Evolutionary conservation across 208 protist genomes (phyloP), one percentile per base, ranked within the genome.

Genomic region (Leishmania turanica): DNA sequence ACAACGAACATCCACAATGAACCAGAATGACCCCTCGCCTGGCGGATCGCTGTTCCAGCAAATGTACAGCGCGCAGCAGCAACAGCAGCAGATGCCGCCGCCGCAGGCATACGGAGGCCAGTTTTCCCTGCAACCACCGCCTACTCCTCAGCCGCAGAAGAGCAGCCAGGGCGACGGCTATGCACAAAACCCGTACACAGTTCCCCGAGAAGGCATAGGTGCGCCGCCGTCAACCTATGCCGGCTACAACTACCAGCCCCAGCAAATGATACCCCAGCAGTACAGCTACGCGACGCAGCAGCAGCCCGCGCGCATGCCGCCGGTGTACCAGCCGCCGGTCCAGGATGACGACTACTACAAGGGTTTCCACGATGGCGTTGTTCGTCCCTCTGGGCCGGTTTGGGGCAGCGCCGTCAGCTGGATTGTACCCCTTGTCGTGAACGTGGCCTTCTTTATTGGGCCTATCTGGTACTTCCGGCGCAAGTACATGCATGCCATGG

Each of bases 391-490:
- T 2, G 90, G 90, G 1, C 88, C 90, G 31, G 82, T 95, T 40
- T 90, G 90, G 84, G 93, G 94, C 56, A 96, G 86, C 69, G 91
- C 88, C 17, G 81, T 94, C 58, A 93, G 88, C 58, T 97, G 94
- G 93, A 53, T 97, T 34, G 91, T 92, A 5, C 93, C 94, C 0
- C 76, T 97, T 5, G 73, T 93, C 64, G 92, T 97, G 15, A 98
- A 98, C 81, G 42, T 96, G 31, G 92, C 84, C 70, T 88, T 98
- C 65, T 96, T 98, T 73, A 74, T 97, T 9, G 91, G 92, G 19
- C 93, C 95, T n/a, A 88, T 97, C 71, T 95, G 92, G 92, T 98
- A 98, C 82, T 92, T 98, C 81, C 91, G 93, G 47, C 93, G 92
- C 69, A 91, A 91, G 86, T 96, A 96, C 80, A 84, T 92, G 79